Percentiles rank a stretch among this genome's conserved stretches.
Evolutionary conservation across 768 basidiomycete species (phyloP).

Genomic region (Termitomyces sp.): DNA sequence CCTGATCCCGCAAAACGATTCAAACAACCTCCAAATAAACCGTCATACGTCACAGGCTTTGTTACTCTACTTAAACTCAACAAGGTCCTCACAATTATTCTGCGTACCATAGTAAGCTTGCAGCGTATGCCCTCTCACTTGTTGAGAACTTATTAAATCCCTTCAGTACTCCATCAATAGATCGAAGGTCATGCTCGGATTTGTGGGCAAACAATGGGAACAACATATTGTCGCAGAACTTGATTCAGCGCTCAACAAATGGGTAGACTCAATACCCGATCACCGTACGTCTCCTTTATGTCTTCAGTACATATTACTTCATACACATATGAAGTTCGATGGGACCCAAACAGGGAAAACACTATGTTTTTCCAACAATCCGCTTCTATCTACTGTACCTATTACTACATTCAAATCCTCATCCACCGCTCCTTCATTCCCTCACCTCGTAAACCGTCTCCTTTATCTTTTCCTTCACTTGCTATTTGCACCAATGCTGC

Average conservation of each 20-base stretch:
- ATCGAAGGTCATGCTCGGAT: conserved; percentile 60
- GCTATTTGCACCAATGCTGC: conserved; percentile 82
- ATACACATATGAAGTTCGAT: conserved; percentile 35
- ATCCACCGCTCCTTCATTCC: conserved; percentile 81
- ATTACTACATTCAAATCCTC: conserved; percentile 66
- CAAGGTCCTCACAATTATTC: conserved; percentile 59
- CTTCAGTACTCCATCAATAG: conserved; percentile 90
- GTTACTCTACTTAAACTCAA: conserved; percentile 54
- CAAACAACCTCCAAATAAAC: conserved; percentile 65
- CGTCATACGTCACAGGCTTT: conserved; percentile 55
- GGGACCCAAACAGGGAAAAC: conserved; percentile 49
- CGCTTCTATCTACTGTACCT: conserved; percentile 45
- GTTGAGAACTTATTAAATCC: conserved; percentile 51
- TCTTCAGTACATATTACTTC: neutral
- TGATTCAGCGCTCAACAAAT: conserved; percentile 69
- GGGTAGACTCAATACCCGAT: conserved; percentile 65
- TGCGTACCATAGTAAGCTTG: conserved; percentile 58
- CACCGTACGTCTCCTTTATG: conserved; percentile 38
- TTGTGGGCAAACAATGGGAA: conserved; percentile 63
- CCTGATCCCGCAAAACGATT: conserved; percentile 57
- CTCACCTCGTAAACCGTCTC: conserved; percentile 44
- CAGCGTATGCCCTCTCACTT: neutral
- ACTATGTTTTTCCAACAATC: conserved; percentile 56
- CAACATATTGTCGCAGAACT: conserved; percentile 66
- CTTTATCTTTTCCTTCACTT: conserved; percentile 58